A percentile compares a stretch with the other conserved stretches of the same genome.
Evolutionary conservation across 345 rosid species (phyloP).

Genomic region (Hibiscus trionum): DNA sequence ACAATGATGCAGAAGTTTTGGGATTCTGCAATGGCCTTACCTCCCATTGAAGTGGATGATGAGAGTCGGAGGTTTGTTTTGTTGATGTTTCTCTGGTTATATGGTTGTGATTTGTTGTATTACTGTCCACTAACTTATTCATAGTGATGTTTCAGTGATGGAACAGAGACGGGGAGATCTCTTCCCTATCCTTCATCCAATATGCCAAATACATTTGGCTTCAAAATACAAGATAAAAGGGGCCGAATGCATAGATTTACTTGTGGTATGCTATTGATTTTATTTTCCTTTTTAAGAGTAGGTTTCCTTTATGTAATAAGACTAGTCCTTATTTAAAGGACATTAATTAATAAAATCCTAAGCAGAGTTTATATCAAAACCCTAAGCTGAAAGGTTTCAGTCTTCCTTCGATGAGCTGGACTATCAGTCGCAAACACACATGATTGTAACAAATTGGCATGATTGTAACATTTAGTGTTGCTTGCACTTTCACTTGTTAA

Average conservation of each 20-base stretch:
- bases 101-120: constrained; percentile 8
- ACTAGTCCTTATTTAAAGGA: too few species aligned
- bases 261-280: constrained; percentile 48
- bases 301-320: too few species aligned
- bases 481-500: neutral
- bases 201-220: constrained; percentile 43
- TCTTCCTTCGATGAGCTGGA: too few species aligned
- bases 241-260: constrained; percentile 91
- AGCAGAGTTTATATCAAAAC: too few species aligned
- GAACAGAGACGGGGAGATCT: constrained; percentile 62
- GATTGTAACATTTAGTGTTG: neutral
- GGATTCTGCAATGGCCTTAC: constrained; percentile 91
- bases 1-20: constrained; percentile 99
- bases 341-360: too few species aligned
- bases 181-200: constrained; percentile 36
- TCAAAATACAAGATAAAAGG: constrained; percentile 80
- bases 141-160: constrained; percentile 55
- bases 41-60: constrained; percentile 74
- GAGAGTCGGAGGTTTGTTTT: constrained; percentile 62
- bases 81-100: constrained; percentile 7
- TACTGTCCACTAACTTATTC: constrained; percentile 10
- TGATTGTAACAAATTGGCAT: too few species aligned
- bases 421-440: too few species aligned
- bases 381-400: too few species aligned
- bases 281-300: neutral